Conservation (phyloP, 2,329 filamentous ascomycete species). For the Raffaelea albimanens region DNA sequence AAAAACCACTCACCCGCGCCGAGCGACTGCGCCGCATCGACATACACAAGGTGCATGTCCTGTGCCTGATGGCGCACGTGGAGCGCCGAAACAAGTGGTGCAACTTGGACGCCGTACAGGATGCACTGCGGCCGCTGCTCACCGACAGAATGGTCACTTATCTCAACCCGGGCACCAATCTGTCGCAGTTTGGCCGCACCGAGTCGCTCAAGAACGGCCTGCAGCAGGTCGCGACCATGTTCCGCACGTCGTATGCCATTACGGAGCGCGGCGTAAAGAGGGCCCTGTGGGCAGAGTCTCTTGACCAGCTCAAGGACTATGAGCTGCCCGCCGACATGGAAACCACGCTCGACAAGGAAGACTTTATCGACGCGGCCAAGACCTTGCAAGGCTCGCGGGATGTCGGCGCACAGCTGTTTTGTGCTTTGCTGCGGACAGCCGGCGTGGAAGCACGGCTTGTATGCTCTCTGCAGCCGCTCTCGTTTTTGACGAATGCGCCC, state of each 20-base stretch:
- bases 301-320: conserved; percentile 49
- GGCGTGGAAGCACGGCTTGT: conserved; percentile 76
- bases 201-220: conserved; percentile 72
- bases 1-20: conserved; percentile 43
- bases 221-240: conserved; percentile 57
- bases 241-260: conserved; percentile 60
- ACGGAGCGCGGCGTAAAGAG: conserved; percentile 61
- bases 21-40: conserved; percentile 53
- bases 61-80: conserved; percentile 73
- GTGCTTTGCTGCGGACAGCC: conserved; percentile 72
- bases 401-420: conserved; percentile 83
- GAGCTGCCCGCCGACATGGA: conserved; percentile 55
- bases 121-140: conserved; percentile 53
- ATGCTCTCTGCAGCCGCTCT: conserved; percentile 78
- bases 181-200: conserved; percentile 67
- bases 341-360: conserved; percentile 55
- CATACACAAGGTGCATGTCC: conserved; percentile 77
- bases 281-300: conserved; percentile 66
- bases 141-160: conserved; percentile 55
- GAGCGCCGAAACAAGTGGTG: conserved; percentile 80
- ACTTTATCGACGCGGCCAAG: conserved; percentile 64
- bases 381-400: conserved; percentile 74
- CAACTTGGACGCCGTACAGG: conserved; percentile 64
- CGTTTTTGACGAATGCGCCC: conserved; percentile 51
- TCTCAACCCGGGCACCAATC: conserved; percentile 55